Evolutionary conservation across 768 basidiomycete species (phyloP).

Genomic region (Pulveroboletus sp.): DNA sequence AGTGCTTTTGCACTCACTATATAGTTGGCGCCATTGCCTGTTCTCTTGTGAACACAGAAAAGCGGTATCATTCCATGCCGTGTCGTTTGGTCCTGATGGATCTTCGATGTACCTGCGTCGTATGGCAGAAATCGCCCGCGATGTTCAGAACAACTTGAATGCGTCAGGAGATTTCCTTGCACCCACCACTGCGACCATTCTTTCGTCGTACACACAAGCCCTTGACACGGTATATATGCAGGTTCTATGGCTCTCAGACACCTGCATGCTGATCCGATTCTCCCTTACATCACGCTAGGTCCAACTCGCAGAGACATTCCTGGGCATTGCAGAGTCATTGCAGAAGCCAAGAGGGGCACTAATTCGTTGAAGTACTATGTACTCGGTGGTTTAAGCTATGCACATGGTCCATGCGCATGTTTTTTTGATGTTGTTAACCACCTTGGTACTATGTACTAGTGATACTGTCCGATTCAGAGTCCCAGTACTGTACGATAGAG

Average conservation of each 20-base stretch:
- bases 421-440: no score
- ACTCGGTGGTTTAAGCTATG: no score
- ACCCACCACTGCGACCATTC: conserved; percentile 30
- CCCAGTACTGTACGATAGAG: no score
- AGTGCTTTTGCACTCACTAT: neutral
- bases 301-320: conserved; percentile 54
- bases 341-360: conserved; percentile 53
- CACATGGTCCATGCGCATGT: no score
- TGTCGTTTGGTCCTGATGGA: conserved; percentile 47
- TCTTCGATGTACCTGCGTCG: conserved; percentile 33
- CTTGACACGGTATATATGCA: conserved; percentile 44
- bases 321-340: conserved; percentile 56
- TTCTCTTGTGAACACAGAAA: conserved; percentile 34
- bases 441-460: no score
- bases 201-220: conserved; percentile 50
- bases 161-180: conserved; percentile 40
- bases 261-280: neutral
- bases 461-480: no score
- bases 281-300: conserved; percentile 35
- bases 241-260: neutral
- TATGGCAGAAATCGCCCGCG: conserved; percentile 53
- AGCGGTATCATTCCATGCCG: conserved; percentile 55
- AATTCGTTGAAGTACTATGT: conserved; percentile 25
- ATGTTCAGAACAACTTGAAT: conserved; percentile 43
- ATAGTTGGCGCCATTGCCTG: neutral